Evolutionary conservation across 306 rosid species (phyloP), one percentile per base, ranked within the genome.

Genomic region (Casuarina equisetifolia): DNA sequence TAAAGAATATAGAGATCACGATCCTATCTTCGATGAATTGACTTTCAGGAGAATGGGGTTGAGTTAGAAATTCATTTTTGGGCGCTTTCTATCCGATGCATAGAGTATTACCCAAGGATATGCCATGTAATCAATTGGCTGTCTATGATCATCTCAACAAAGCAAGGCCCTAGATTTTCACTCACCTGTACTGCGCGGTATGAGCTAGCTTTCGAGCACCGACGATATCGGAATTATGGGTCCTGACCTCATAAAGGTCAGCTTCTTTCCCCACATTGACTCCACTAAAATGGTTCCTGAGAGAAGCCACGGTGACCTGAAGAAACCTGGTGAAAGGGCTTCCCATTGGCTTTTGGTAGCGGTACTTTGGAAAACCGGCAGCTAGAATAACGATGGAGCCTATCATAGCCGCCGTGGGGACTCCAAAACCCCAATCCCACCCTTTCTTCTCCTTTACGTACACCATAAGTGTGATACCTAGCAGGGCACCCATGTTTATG

Each of bases 311-410:
- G 4, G 76, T 42, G 3, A 89, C 90, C 70, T 85, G 88, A 78
- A 85, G 16, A 49, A 87, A 89, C 78, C 91, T 67, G 3, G 88
- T 87, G 36, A 87, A 89, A 43, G 91, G 88, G 78, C 93, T 87
- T 69, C 93, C 91, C 83, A 82, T 87, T 6, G 93, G 91, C 78
- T 66, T 87, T 48, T 87, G 78, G 42, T 70, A 85, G 46, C 91
- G 91, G 59, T 85, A 87, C 49, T 9, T 75, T 0, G 40, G 82
- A 42, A 82, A 5, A 38, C 93, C 91, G 2, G 64, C 64, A 4
- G 57, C 36, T 2, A 89, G 19, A 48, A 89, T 20, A 5, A 84
- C 0, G n/a, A 89, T 40, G 4, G 86, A 89, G 74, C 76, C 62
- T 12, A 85, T 0, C 71, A 73, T 80, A 13, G 83, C 51, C 7